Evolutionary conservation across 1,139 yeast species (phyloP).

Genomic region (Arxiozyma telluris): DNA sequence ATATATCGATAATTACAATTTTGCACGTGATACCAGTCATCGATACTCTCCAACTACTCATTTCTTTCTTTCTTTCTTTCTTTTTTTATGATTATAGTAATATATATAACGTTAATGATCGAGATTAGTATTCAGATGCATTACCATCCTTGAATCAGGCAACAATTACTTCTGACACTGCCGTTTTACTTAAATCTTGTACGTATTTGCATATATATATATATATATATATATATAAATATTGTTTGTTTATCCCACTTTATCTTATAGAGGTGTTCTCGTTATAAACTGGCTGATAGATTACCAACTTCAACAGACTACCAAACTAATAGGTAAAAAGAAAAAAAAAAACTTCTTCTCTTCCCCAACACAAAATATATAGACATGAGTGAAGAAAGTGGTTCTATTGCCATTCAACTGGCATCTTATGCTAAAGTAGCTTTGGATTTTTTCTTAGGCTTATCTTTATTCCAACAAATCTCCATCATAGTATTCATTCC

Average conservation of each 20-base stretch:
- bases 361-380: too few species aligned
- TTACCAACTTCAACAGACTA: not conserved
- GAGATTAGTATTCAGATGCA: too few species aligned
- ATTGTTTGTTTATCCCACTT: too few species aligned
- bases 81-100: too few species aligned
- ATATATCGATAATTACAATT: not conserved
- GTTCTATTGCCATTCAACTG: not conserved
- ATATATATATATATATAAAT: too few species aligned
- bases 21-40: not conserved
- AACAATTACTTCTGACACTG: too few species aligned
- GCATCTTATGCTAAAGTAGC: not conserved
- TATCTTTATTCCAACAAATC: constrained; percentile 28
- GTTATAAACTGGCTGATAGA: not conserved
- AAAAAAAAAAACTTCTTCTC: not conserved
- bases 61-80: too few species aligned
- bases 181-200: too few species aligned
- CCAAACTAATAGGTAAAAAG: not conserved
- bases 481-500: constrained; percentile 29
- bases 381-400: not conserved
- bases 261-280: too few species aligned
- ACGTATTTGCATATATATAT: too few species aligned
- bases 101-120: too few species aligned
- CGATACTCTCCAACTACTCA: not conserved
- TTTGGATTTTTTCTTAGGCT: constrained; percentile 1
- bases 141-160: too few species aligned